Percentiles rank a stretch among this genome's conserved stretches.
phyloP scores from a whole-genome alignment of 768 basidiomycete genomes.

The Astraeus odoratus region DNA sequence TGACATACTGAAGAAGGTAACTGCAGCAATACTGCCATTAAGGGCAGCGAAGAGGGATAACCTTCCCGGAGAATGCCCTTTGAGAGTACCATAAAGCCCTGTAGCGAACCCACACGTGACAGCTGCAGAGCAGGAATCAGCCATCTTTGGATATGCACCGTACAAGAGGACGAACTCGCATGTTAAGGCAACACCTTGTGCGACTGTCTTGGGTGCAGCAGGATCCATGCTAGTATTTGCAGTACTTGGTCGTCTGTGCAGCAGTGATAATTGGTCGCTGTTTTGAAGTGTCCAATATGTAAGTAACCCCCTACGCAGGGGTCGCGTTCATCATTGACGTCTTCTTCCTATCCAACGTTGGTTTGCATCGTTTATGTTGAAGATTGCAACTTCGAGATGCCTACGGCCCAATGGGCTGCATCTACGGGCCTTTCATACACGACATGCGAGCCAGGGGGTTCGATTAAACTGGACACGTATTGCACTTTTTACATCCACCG shows the following conservation, averaged over 20 bases:
- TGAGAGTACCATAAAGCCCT: conserved; percentile 40
- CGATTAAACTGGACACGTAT: conserved; percentile 8
- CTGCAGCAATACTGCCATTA: conserved; percentile 66
- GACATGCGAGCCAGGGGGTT: conserved; percentile 13
- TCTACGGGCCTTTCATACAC: conserved; percentile 23
- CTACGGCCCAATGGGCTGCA: not conserved
- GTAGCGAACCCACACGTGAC: conserved; percentile 43
- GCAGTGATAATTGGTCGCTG: not conserved
- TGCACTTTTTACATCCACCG: conserved; percentile 21
- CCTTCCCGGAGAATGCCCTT: conserved; percentile 39
- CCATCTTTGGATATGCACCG: conserved; percentile 6
- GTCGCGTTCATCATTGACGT: not conserved
- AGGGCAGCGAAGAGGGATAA: conserved; percentile 56
- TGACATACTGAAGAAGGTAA: conserved; percentile 71
- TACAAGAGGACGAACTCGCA: conserved; percentile 64
- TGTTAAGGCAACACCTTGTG: conserved; percentile 55
- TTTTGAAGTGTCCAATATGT: not conserved
- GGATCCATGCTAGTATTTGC: conserved; percentile 18
- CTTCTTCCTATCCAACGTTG: too few species aligned
- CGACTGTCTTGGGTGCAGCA: conserved; percentile 36
- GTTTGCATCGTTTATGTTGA: not conserved
- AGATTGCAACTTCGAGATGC: not conserved
- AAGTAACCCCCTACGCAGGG: conserved; percentile 1
- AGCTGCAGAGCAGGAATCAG: conserved; percentile 42
- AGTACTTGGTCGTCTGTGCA: not conserved